A percentile compares a stretch with the other conserved stretches of the same genome.
Conservation (phyloP, 1,139 yeast genomes). For the Keqinozyma sinolaborantium region DNA sequence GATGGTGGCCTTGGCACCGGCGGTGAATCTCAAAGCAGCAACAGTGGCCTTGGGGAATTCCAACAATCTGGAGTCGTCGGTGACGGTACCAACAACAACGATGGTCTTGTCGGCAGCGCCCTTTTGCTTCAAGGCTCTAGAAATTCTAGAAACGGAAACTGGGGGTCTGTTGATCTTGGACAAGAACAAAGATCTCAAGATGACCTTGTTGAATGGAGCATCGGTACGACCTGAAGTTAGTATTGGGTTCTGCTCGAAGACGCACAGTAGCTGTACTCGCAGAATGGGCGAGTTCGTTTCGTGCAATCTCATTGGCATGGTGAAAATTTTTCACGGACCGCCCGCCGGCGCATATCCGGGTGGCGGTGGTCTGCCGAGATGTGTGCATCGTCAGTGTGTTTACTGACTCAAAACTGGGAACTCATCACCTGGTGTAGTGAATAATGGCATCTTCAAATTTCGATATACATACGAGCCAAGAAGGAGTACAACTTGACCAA, state of each 20-base stretch:
- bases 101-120: conserved; percentile 90
- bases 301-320: neutral
- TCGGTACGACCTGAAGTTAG: conserved; percentile 91
- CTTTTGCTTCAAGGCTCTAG: conserved; percentile 77
- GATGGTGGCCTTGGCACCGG: conserved; percentile 98
- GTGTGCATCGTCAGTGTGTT: conserved; percentile 9
- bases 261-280: conserved; percentile 64
- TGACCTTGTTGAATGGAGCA: conserved; percentile 96
- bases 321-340: no score
- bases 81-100: conserved; percentile 99
- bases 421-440: neutral
- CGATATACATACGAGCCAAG: conserved; percentile 90
- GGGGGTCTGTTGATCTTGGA: conserved; percentile 99
- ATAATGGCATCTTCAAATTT: neutral
- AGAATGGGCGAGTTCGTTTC: conserved; percentile 26
- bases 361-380: neutral
- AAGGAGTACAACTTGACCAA: conserved; percentile 97
- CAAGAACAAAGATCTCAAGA: conserved; percentile 91
- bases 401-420: conserved; percentile 6
- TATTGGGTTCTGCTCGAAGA: conserved; percentile 57
- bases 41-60: conserved; percentile 95
- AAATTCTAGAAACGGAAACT: conserved; percentile 89
- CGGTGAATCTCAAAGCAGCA: conserved; percentile 99
- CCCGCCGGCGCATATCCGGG: no score
- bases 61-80: conserved; percentile 93